These are phyloP conservation scores for Lachnellula suecica DNA, from an alignment of 2,329 filamentous ascomycete species.

Conservation along the genomic window DNA sequence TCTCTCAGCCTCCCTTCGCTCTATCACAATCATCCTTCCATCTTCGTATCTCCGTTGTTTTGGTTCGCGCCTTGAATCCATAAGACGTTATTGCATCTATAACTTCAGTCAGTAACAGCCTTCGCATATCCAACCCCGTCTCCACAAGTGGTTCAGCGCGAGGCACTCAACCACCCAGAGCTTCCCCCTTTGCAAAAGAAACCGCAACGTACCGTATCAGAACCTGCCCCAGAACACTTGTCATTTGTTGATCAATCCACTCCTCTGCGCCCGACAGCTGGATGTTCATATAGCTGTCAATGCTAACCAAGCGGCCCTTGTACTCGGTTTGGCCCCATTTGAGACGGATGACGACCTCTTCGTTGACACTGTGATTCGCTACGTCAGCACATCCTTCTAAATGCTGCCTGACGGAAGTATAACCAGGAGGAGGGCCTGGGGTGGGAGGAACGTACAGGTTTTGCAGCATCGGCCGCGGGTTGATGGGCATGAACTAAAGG, in stretches of 20 bases:
- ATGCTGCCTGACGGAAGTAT: background rate
- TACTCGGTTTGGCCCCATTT: slow-evolving; percentile 99
- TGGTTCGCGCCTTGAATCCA: slow-evolving; percentile 71
- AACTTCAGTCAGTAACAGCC: slow-evolving; percentile 7
- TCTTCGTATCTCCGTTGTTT: slow-evolving; percentile 53
- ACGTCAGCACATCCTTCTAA: slow-evolving; percentile 11
- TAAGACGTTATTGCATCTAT: slow-evolving; percentile 92
- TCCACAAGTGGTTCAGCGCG: background rate
- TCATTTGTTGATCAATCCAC: slow-evolving; percentile 84
- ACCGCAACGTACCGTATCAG: slow-evolving; percentile 70
- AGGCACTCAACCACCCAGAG: too few species aligned
- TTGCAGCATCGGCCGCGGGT: slow-evolving; percentile 96
- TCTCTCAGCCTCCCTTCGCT: background rate
- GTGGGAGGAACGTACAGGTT: slow-evolving; percentile 63
- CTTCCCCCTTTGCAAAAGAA: background rate
- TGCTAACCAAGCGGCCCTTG: slow-evolving; percentile 86
- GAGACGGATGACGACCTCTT: slow-evolving; percentile 85
- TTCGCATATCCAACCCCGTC: background rate
- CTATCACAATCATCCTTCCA: slow-evolving; percentile 44
- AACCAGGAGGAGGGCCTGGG: background rate
- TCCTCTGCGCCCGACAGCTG: slow-evolving; percentile 90
- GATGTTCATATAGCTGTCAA: slow-evolving; percentile 99
- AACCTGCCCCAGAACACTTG: slow-evolving; percentile 83
- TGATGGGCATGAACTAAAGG: slow-evolving; percentile 82
- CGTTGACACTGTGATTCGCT: slow-evolving; percentile 67